Percentiles rank a stretch among this genome's conserved stretches.
Conservation (phyloP, 805 yeast species). For the Kodamaea leandrae region DNA sequence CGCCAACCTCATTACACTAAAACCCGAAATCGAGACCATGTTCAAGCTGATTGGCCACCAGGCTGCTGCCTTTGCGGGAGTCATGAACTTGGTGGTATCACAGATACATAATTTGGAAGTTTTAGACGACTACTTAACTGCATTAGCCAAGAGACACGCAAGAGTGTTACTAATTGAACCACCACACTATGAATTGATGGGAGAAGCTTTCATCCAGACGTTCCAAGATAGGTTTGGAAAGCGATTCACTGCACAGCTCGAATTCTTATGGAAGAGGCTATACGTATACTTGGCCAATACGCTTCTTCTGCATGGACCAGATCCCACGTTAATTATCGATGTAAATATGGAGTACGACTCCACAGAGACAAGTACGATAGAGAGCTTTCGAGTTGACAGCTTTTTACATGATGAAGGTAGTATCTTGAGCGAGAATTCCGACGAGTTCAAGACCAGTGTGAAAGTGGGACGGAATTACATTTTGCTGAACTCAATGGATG, state of each 20-base stretch:
- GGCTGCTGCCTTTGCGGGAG: conserved; percentile 78
- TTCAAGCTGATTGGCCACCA: conserved; percentile 79
- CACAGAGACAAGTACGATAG: too few species aligned
- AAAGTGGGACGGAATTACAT: too few species aligned
- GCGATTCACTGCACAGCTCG: conserved; percentile 56
- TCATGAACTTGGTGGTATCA: conserved; percentile 62
- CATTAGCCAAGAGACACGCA: conserved; percentile 72
- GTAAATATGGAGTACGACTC: too few species aligned
- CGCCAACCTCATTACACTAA: conserved; percentile 60
- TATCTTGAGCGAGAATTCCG: too few species aligned
- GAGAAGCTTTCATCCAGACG: conserved; percentile 66
- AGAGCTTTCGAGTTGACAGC: too few species aligned
- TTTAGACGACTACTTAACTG: conserved; percentile 57
- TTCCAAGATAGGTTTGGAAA: conserved; percentile 60
- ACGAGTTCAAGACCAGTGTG: too few species aligned
- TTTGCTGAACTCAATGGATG: too few species aligned
- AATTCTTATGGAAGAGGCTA: conserved; percentile 67
- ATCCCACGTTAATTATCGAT: too few species aligned
- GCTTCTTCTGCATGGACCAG: conserved; percentile 58
- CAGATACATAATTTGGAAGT: conserved; percentile 57
- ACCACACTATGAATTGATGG: conserved; percentile 67
- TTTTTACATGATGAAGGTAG: too few species aligned
- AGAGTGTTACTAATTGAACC: conserved; percentile 73
- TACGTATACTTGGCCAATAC: conserved; percentile 69
- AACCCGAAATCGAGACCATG: conserved; percentile 56